Evolutionary conservation across 2,329 filamentous ascomycete species (phyloP), one percentile per base, ranked within the genome.

Genomic region (Aspergillus quadricinctus): DNA sequence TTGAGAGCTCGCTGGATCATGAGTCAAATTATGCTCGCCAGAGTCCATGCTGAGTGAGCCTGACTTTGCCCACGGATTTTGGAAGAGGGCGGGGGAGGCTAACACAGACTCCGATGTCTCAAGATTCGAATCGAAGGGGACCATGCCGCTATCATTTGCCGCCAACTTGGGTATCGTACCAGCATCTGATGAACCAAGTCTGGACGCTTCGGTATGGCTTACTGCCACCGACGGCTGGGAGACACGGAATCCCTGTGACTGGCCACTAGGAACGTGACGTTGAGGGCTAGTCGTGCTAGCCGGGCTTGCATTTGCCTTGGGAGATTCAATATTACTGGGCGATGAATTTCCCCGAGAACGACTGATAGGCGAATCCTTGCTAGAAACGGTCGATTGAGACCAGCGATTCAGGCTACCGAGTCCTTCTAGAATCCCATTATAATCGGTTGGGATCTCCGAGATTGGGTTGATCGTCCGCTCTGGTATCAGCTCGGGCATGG

Each of bases 361-460:
- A 41, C 58, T 58, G 8, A 52, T 61, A 2, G 67, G 65, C 9
- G 66, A 66, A 46, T 61, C 60, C 49, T 72, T 75, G 68, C 79
- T 82, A 49, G 79, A 81, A 29, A 76, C 69, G 25, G 81, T 83
- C 19, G 80, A 83, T 61, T 83, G 81, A 37, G 82, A 84, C 81
- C 81, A 84, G 60, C 82, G 80, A 65, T 83, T 81, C 53, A 83
- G 71, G 57, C 78, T 81, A 41, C 74, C 75, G 51, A 80, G 62
- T 29, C 77, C 78, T 63, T 80, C 79, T 55, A 70, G 67, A 50
- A 78, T 71, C 48, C 66, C 62, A 28, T 62, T 64, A 41, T 52
- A 54, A 28, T 64, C 56, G 9, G 55, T 63, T 35, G 58, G 50
- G 35, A 49, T 53, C 19, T 57, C 62, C 19, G 58, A 45, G 14